These are phyloP conservation scores for Eutrema salsugineum DNA, from an alignment of 441 rosid genomes.

Conservation along the genomic window DNA sequence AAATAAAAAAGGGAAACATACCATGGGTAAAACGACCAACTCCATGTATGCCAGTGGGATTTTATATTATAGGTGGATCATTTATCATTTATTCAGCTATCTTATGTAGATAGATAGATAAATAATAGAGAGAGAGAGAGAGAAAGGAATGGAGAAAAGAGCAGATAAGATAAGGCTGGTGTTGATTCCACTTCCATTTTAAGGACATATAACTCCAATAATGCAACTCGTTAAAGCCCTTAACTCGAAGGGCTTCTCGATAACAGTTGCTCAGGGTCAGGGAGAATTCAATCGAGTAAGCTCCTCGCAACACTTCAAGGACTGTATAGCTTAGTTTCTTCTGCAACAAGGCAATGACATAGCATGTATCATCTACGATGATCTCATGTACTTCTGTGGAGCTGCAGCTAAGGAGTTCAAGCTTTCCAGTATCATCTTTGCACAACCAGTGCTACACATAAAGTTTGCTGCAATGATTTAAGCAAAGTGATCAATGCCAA, in stretches of 20 bases:
- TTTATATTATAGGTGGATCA: no score
- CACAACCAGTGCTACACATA: slow-evolving; percentile 27
- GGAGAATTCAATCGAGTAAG: neutral
- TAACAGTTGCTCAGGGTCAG: neutral
- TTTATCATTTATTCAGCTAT: no score
- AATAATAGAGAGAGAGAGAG: neutral
- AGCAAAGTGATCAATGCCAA: neutral
- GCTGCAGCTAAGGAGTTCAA: slow-evolving; percentile 31
- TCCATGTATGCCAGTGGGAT: neutral
- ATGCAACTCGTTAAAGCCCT: slow-evolving; percentile 38
- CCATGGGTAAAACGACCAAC: neutral
- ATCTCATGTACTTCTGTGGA: slow-evolving; percentile 21
- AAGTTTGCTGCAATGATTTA: neutral
- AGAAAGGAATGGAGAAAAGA: neutral
- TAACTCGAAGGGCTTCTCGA: slow-evolving; percentile 33
- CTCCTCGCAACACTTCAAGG: slow-evolving; percentile 4
- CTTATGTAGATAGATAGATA: no score
- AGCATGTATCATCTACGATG: no score
- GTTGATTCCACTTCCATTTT: slow-evolving; percentile 30
- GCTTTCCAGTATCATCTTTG: slow-evolving; percentile 36
- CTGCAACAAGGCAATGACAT: neutral
- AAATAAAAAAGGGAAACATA: no score
- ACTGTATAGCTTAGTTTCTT: slow-evolving; percentile 14
- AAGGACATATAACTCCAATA: slow-evolving; percentile 42
- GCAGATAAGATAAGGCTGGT: slow-evolving; percentile 19